Evolutionary conservation across 225 moss, liverwort and hornwort species (phyloP).

Genomic region (Pseudoscleropodium purum): DNA sequence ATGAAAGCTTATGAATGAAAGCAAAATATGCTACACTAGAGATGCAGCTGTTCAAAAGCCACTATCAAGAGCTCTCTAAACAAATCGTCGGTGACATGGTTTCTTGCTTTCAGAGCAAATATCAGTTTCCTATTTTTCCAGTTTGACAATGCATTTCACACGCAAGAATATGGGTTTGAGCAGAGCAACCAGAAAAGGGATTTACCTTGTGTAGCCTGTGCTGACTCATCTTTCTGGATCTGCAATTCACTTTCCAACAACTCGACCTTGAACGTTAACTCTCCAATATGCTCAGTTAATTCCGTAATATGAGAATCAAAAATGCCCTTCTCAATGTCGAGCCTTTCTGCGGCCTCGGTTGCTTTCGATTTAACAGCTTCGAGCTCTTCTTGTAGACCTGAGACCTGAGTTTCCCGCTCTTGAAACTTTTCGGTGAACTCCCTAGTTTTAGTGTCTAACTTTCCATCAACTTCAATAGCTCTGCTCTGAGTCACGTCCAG

Average conservation of each 20-base stretch:
- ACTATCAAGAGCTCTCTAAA: neutral
- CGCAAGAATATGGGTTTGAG: neutral
- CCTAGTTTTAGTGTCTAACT: slow-evolving; percentile 5
- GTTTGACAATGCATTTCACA: neutral
- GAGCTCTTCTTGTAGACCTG: slow-evolving; percentile 24
- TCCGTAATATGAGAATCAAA: neutral
- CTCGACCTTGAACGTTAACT: neutral
- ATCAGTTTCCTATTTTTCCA: neutral
- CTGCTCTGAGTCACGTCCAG: slow-evolving; percentile 6
- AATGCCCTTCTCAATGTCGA: slow-evolving; percentile 9
- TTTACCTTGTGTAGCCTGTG: slow-evolving; percentile 22
- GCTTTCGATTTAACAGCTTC: slow-evolving; percentile 8
- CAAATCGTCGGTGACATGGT: neutral
- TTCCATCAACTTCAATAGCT: slow-evolving; percentile 4
- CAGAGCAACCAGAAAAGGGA: neutral
- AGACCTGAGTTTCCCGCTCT: slow-evolving; percentile 11
- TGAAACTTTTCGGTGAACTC: slow-evolving; percentile 19
- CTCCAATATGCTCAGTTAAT: slow-evolving; percentile 10
- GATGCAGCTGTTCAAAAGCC: neutral
- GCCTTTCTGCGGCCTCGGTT: slow-evolving; percentile 6
- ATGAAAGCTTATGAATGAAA: neutral
- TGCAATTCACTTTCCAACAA: slow-evolving; percentile 13
- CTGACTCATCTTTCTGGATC: slow-evolving; percentile 4
- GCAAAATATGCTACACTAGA: neutral
- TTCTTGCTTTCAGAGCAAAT: neutral